Conservation (phyloP, 306 rosid genomes). For the Corylus heterophylla region DNA sequence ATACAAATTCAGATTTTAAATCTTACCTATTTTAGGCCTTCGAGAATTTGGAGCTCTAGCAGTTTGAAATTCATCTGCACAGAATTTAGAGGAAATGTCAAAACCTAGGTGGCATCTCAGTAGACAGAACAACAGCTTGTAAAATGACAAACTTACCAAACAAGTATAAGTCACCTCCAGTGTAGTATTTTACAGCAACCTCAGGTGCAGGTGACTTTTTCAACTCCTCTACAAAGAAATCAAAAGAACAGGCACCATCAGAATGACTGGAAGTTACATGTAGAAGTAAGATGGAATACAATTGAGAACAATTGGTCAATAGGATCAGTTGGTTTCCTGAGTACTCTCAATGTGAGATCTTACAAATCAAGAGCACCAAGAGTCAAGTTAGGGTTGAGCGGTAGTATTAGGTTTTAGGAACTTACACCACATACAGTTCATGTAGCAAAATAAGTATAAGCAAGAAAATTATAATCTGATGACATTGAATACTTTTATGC, state of each 20-base stretch:
- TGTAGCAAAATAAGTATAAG: constrained; percentile 15
- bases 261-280: constrained; percentile 20
- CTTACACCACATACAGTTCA: neutral
- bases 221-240: constrained; percentile 60
- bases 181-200: constrained; percentile 94
- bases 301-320: neutral
- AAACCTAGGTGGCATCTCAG: constrained; percentile 19
- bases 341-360: neutral
- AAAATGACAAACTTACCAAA: constrained; percentile 65
- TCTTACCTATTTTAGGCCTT: constrained; percentile 85
- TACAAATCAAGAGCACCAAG: neutral
- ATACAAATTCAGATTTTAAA: constrained; percentile 14
- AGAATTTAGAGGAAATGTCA: constrained; percentile 28
- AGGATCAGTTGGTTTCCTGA: neutral
- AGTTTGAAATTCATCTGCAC: constrained; percentile 95
- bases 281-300: constrained; percentile 11
- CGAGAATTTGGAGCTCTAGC: constrained; percentile 82
- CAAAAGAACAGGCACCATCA: constrained; percentile 31
- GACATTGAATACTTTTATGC: neutral
- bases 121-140: constrained; percentile 7
- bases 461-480: constrained; percentile 23
- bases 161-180: constrained; percentile 80
- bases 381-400: neutral
- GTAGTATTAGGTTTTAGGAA: neutral
- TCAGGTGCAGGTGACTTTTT: constrained; percentile 80